Conservation (phyloP, 2,329 filamentous ascomycete species). For the Fusarium anthophilum region DNA sequence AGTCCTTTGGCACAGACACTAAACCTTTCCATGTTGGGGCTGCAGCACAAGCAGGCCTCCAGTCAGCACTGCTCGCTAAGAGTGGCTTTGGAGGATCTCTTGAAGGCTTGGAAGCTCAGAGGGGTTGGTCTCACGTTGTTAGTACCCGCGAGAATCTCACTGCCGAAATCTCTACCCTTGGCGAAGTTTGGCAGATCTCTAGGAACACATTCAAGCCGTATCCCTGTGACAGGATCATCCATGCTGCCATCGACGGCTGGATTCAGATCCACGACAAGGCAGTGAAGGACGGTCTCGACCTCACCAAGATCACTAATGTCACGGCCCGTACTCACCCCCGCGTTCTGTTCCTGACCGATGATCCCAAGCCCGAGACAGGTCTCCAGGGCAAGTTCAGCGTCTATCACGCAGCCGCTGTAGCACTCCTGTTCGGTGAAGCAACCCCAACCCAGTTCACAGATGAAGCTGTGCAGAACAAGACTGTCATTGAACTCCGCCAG, state of each 20-base stretch:
- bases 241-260: constrained; percentile 5
- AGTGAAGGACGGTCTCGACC: neutral
- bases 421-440: neutral
- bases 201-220: neutral
- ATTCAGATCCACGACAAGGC: neutral
- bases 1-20: neutral
- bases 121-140: neutral
- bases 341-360: neutral
- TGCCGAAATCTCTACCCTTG: neutral
- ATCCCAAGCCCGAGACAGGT: neutral
- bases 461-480: neutral
- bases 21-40: constrained; percentile 1
- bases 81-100: neutral
- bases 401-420: neutral
- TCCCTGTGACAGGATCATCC: neutral
- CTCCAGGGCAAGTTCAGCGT: neutral
- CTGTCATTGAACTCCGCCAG: neutral
- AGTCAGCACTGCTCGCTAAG: neutral
- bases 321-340: neutral
- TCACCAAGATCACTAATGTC: neutral
- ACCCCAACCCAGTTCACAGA: neutral
- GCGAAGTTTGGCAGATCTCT: neutral
- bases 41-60: neutral
- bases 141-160: neutral
- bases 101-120: neutral